Percentiles rank a stretch among this genome's conserved stretches.
These are phyloP conservation scores for Chlorella variabilis DNA, from an alignment of 163 green algal genomes.

Conservation along the genomic window DNA sequence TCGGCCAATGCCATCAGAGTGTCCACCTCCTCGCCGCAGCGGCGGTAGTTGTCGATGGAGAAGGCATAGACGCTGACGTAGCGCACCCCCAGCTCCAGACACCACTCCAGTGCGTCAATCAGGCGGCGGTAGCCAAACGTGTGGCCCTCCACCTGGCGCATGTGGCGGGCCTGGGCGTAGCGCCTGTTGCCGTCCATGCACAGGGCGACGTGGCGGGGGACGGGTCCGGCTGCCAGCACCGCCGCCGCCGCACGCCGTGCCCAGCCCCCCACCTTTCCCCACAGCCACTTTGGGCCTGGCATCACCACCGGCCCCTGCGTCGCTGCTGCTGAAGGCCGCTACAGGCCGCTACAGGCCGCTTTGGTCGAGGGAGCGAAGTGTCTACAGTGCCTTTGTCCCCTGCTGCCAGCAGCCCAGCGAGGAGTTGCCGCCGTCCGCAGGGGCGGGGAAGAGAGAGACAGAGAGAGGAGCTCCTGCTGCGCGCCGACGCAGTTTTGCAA, in stretches of 20 bases:
- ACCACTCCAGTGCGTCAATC: constrained; percentile 88
- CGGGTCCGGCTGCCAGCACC: constrained; percentile 21
- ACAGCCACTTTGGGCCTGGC: background rate
- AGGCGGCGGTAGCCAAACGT: constrained; percentile 72
- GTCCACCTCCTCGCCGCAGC: constrained; percentile 78
- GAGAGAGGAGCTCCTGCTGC: too few species aligned
- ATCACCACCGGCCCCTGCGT: background rate
- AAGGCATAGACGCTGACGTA: constrained; percentile 93
- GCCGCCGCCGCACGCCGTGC: constrained; percentile 5
- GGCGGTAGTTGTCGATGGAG: constrained; percentile 93
- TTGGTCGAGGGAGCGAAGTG: too few species aligned
- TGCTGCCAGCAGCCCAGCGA: too few species aligned
- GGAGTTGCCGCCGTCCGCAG: too few species aligned
- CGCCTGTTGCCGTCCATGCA: constrained; percentile 97
- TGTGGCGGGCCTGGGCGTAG: constrained; percentile 69
- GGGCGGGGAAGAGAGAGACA: too few species aligned
- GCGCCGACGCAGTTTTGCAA: too few species aligned
- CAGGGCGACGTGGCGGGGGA: constrained; percentile 87
- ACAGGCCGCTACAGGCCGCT: too few species aligned
- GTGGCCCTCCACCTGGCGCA: constrained; percentile 71
- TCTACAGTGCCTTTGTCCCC: too few species aligned
- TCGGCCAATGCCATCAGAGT: constrained; percentile 87
- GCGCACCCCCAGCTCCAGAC: constrained; percentile 85
- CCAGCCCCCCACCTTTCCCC: constrained; percentile 7
- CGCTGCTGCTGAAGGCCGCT: background rate